Evolutionary conservation across 306 rosid genomes (phyloP).

Genomic region (Fagus crenata): DNA sequence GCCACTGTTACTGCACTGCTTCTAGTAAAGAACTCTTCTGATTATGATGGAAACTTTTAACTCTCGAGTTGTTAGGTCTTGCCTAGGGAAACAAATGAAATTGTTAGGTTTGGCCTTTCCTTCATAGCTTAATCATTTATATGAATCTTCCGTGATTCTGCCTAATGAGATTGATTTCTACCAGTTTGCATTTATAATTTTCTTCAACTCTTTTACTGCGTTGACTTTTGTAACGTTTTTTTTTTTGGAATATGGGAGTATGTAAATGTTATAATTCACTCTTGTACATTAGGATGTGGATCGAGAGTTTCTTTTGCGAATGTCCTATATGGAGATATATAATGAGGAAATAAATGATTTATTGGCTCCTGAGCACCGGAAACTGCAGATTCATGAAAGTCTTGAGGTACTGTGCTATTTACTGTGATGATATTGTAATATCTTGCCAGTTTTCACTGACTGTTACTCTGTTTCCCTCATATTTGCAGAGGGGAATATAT

Average conservation of each 20-base stretch:
- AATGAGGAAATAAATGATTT: constrained; percentile 94
- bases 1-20: background rate
- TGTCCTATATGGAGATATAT: constrained; percentile 98
- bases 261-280: background rate
- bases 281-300: constrained; percentile 57
- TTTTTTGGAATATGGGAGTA: background rate
- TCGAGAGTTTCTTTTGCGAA: constrained; percentile 89
- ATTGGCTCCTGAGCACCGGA: constrained; percentile 90
- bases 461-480: constrained; percentile 28
- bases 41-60: background rate
- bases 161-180: background rate
- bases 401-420: constrained; percentile 55
- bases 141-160: background rate
- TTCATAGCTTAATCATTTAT: too few species aligned
- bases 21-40: background rate
- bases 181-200: background rate
- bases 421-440: constrained; percentile 1
- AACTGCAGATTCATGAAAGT: constrained; percentile 94
- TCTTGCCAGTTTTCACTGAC: constrained; percentile 18
- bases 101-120: background rate
- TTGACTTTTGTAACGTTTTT: background rate
- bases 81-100: background rate
- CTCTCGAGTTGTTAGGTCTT: background rate
- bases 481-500: constrained; percentile 79
- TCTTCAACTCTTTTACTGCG: background rate